Conservation (phyloP, 495 filamentous ascomycete genomes). For the Xylaria intraflava region DNA sequence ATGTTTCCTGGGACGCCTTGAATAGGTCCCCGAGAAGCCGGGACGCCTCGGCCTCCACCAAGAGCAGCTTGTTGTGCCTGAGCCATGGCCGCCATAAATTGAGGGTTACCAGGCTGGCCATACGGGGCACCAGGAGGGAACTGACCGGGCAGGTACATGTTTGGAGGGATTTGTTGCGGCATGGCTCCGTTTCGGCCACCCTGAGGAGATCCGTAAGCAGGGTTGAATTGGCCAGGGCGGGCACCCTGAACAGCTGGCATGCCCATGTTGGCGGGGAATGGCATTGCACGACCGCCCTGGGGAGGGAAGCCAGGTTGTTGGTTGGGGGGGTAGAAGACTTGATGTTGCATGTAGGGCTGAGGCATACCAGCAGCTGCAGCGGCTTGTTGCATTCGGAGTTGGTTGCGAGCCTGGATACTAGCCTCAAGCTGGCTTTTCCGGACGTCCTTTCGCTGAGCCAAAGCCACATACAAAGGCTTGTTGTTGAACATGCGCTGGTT, state of each 20-base stretch:
- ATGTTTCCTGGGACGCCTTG: constrained; percentile 58
- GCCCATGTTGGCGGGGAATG: constrained; percentile 77
- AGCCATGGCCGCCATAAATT: constrained; percentile 58
- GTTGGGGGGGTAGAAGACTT: constrained; percentile 81
- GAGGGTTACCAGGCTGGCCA: constrained; percentile 43
- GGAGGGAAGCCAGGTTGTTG: constrained; percentile 76
- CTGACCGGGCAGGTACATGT: constrained; percentile 69
- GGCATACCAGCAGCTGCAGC: constrained; percentile 89
- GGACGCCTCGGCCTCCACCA: constrained; percentile 63
- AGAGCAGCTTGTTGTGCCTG: constrained; percentile 57
- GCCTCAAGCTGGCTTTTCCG: constrained; percentile 98
- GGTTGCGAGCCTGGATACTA: constrained; percentile 98
- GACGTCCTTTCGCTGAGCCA: constrained; percentile 98
- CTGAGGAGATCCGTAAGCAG: constrained; percentile 71
- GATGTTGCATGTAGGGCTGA: constrained; percentile 74
- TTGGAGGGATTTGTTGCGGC: constrained; percentile 72
- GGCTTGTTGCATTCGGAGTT: constrained; percentile 95
- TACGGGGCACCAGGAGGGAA: constrained; percentile 60
- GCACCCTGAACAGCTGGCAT: constrained; percentile 75
- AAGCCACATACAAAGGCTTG: constrained; percentile 96
- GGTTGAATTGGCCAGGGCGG: constrained; percentile 72
- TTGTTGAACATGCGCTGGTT: constrained; percentile 97
- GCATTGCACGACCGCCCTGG: constrained; percentile 66
- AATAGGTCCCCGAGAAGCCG: constrained; percentile 67
- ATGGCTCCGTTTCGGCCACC: constrained; percentile 70